phyloP scores from a whole-genome alignment of 2,329 filamentous ascomycete genomes.

The Sporothrix brunneoviolacea region DNA sequence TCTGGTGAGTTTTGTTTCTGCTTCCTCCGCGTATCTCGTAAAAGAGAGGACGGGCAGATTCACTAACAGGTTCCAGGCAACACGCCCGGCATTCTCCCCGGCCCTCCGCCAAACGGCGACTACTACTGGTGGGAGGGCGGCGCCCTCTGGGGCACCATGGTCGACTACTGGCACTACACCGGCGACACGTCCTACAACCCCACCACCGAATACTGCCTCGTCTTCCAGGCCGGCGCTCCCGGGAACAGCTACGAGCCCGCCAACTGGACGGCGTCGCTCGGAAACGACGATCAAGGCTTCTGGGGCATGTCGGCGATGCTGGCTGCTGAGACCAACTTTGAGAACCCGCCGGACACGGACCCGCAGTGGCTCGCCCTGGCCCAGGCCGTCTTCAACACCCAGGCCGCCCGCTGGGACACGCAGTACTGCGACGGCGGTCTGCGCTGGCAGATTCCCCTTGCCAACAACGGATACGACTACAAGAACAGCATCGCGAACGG shows the following conservation, averaged over 20 bases:
- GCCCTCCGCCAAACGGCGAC: constrained; percentile 25
- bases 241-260: constrained; percentile 41
- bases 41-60: too few relatives aligned
- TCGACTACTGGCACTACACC: constrained; percentile 36
- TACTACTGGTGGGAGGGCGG: constrained; percentile 32
- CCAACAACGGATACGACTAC: constrained; percentile 61
- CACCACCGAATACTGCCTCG: constrained; percentile 35
- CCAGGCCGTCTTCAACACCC: constrained; percentile 50
- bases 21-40: background rate
- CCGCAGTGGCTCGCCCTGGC: constrained; percentile 49
- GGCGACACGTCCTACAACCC: constrained; percentile 45
- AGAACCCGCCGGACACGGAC: constrained; percentile 33
- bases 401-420: constrained; percentile 54
- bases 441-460: constrained; percentile 59
- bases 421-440: constrained; percentile 55
- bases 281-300: constrained; percentile 56
- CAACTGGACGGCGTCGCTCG: constrained; percentile 37
- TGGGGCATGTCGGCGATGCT: constrained; percentile 53
- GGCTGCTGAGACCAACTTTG: constrained; percentile 49
- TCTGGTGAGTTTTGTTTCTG: constrained; percentile 15
- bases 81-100: constrained; percentile 26
- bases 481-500: constrained; percentile 60
- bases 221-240: constrained; percentile 39
- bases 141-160: constrained; percentile 27
- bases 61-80: background rate